Evolutionary conservation across 495 filamentous ascomycete genomes (phyloP).

Genomic region (Aspergillus incahuasiensis): DNA sequence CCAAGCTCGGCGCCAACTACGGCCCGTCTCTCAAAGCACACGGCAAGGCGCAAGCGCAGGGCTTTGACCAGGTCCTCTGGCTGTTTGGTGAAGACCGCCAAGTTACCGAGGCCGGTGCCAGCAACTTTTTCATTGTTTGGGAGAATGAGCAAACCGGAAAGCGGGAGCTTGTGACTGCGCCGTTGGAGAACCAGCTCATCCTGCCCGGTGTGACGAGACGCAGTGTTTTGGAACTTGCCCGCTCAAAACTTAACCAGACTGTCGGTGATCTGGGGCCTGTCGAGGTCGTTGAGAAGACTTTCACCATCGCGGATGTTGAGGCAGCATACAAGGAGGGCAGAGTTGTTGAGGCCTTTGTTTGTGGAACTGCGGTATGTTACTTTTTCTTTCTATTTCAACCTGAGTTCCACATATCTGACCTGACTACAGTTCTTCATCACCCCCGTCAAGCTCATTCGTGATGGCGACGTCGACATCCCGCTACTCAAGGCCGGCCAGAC

Average conservation of each 20-base stretch:
- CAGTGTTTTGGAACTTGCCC: conserved; percentile 70
- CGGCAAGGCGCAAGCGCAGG: conserved; percentile 60
- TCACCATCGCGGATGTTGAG: conserved; percentile 73
- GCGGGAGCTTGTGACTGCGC: conserved; percentile 75
- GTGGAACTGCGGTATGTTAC: conserved; percentile 73
- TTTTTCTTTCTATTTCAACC: background rate
- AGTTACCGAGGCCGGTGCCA: conserved; percentile 88
- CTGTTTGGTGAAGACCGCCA: conserved; percentile 68
- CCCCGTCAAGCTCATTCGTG: conserved; percentile 68
- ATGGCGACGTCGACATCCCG: conserved; percentile 61
- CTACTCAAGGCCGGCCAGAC: conserved; percentile 56
- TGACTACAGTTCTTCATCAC: conserved; percentile 68
- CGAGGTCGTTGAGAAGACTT: conserved; percentile 73
- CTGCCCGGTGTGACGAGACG: conserved; percentile 78
- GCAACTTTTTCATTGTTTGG: conserved; percentile 89
- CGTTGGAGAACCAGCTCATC: conserved; percentile 75
- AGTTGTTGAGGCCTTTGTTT: conserved; percentile 78
- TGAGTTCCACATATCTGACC: conserved; percentile 6
- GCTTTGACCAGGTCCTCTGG: conserved; percentile 91
- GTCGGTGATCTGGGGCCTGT: conserved; percentile 47
- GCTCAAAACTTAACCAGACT: conserved; percentile 46
- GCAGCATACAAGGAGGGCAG: conserved; percentile 70
- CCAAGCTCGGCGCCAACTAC: conserved; percentile 91
- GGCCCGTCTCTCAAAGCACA: conserved; percentile 75
- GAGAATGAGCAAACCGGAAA: conserved; percentile 58